Base-by-base conservation (phyloP, 2,329 filamentous ascomycete genomes). In the Beauveria australis region DNA sequence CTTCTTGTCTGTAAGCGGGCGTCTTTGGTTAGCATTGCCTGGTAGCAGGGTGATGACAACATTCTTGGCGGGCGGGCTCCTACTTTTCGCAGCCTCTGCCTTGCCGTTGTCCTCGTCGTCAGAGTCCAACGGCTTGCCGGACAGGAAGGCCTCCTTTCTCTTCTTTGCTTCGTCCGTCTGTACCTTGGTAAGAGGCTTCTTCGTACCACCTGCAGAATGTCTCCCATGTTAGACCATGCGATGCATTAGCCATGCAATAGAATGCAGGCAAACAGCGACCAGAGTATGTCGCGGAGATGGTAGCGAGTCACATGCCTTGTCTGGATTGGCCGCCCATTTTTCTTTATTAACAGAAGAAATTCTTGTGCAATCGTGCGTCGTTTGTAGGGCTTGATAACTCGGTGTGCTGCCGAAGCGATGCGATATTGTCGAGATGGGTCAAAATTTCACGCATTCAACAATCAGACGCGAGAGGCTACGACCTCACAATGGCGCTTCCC, bases 41-140 rank as follows among this genome's bases (percentile, higher is more conserved):
- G 18, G 40, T 16, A 9, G 14, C 19, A 24, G 10, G 9, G 22
- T 14, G 19, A 22, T 24, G 12, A 16, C 19, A 22, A 26, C n/a
- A 10, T 9, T 26, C 28, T 7, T 24, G 28, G 26, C 26, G 18
- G 26, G 22, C 19, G 10, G 18, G 53, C 16, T 22, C 22, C 26
- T 76, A 87, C 67, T 80, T 96, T 92, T 91, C 62, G 89, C 90
- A 69, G 81, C 85, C 80, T 92, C 88, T 86, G 92, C 96, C 74
- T 89, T 85, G 71, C 86, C 92, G 6, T 91, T 91, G 72, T 87
- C 76, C 66, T 96, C 92, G 49, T 96, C 91, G 0, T 96, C 92
- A 72, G 96, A 92, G 62, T 92, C 75, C 33, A 16, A 16, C 1
- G 82, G 80, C 24, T 33, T 33, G 49, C 26, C 49, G 3, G 26